phyloP scores from a whole-genome alignment of 73 alveolate species.

The Uronychia setigera region DNA sequence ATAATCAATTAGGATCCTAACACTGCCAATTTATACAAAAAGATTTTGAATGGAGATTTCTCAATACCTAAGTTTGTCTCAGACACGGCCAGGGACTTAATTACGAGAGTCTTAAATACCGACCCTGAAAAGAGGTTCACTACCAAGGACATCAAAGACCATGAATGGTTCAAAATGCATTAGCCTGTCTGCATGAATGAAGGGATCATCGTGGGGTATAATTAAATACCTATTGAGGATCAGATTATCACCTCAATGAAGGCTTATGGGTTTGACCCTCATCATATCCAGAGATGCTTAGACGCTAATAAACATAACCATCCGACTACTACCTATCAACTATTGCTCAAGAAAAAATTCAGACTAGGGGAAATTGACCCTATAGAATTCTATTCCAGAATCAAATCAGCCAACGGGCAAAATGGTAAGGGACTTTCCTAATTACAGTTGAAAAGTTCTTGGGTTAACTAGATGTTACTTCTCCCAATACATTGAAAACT shows the following conservation, averaged over 20 bases:
- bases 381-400: background rate
- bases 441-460: background rate
- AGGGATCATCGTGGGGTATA: slow-evolving; percentile 37
- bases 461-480: background rate
- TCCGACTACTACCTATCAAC: slow-evolving; percentile 67
- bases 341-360: slow-evolving; percentile 46
- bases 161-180: slow-evolving; percentile 90
- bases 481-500: too few species aligned
- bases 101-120: slow-evolving; percentile 70
- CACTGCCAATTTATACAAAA: slow-evolving; percentile 78
- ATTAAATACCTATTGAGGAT: slow-evolving; percentile 25
- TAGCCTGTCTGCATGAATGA: slow-evolving; percentile 86
- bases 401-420: background rate
- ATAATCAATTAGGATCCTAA: slow-evolving; percentile 62
- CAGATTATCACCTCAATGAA: slow-evolving; percentile 6
- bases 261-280: slow-evolving; percentile 48
- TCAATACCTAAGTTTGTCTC: slow-evolving; percentile 80
- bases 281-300: slow-evolving; percentile 58
- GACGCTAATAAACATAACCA: slow-evolving; percentile 66
- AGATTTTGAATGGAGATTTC: slow-evolving; percentile 86
- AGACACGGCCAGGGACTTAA: slow-evolving; percentile 83
- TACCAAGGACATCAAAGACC: slow-evolving; percentile 84
- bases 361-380: background rate
- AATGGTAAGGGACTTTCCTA: background rate
- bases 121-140: slow-evolving; percentile 86